Base-by-base conservation (phyloP, 2,329 filamentous ascomycete genomes). In the Alternaria metachromatica region DNA sequence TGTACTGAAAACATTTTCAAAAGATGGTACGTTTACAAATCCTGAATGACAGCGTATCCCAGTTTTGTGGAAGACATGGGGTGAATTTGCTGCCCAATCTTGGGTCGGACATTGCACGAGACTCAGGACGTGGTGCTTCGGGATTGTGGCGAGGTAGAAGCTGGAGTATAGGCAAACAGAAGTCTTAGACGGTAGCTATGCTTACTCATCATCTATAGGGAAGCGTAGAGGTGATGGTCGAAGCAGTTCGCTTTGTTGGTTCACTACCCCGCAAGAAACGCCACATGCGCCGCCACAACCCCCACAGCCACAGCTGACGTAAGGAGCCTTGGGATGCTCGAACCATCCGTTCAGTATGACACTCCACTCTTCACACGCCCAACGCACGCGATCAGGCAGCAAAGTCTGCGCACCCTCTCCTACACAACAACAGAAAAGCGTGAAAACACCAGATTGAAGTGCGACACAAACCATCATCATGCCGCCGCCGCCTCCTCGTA, bases 401-500 rank as follows among this genome's bases (percentile, higher is more conserved):
- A 66, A 66, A 59, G 55, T 53, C 54, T 62, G 58, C 49, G 51
- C 30, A 58, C 60, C 58, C 50, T 18, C 26, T 37, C 23, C 25
- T 21, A 26, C 41, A 44, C 10, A 13, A 23, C 44, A 30, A 6
- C 56, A 51, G 37, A 48, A 63, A 55, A 60, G 48, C 28, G 25
- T 43, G 15, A 55, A 33, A 9, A 21, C 20, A 30, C 18, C 53
- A 4, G 41, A 56, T 43, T 45, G 45, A 62, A 44, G 25, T 41
- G 55, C 61, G 50, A 20, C 25, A 60, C 23, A 59, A 46, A 30
- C 15, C 25, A 4, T 41, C 49, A 60, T 18, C 25, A 63, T 63
- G 60, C 60, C 55, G 46, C 76, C 77, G 67, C 77, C 77, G 54
- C 77, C 77, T 62, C 78, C 77, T 60, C 77, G 49, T 51, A 37